A percentile compares a stretch with the other conserved stretches of the same genome.
Conservation (phyloP, 2,329 filamentous ascomycete genomes). For the Blastomyces silverae region DNA sequence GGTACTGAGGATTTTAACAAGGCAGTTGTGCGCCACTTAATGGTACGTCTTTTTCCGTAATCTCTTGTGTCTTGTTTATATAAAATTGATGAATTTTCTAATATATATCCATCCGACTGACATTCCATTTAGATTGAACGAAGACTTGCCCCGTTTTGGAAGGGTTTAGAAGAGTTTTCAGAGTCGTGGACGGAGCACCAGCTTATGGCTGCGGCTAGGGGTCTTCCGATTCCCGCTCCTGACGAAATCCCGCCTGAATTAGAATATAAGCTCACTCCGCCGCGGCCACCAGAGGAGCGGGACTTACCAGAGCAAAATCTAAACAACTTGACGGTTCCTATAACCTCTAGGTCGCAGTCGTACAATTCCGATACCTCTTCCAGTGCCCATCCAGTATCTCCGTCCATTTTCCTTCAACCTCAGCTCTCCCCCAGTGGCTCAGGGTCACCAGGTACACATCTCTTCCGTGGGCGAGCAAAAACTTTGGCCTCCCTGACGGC, state of each 20-base stretch:
- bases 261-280: slow-evolving; percentile 47
- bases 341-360: slow-evolving; percentile 68
- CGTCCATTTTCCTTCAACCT: slow-evolving; percentile 29
- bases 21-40: slow-evolving; percentile 74
- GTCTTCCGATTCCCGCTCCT: slow-evolving; percentile 72
- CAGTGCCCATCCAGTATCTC: slow-evolving; percentile 56
- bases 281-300: slow-evolving; percentile 42
- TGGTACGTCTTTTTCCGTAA: slow-evolving; percentile 52
- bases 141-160: slow-evolving; percentile 89
- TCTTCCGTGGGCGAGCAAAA: slow-evolving; percentile 78
- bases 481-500: slow-evolving; percentile 77
- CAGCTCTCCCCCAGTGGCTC: slow-evolving; percentile 46
- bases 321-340: slow-evolving; percentile 70
- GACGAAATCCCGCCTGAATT: slow-evolving; percentile 73
- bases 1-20: slow-evolving; percentile 93
- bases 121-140: slow-evolving; percentile 70
- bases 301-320: slow-evolving; percentile 55
- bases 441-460: slow-evolving; percentile 45
- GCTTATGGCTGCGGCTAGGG: slow-evolving; percentile 82
- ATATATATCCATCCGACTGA: slow-evolving; percentile 18
- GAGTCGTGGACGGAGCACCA: slow-evolving; percentile 91
- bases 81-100: background rate
- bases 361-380: slow-evolving; percentile 67
- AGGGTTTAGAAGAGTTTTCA: slow-evolving; percentile 81
- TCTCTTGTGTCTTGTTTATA: slow-evolving; percentile 1